These are phyloP conservation scores for Vachellia collinsii DNA, from an alignment of 306 rosid genomes.

Conservation along the genomic window DNA sequence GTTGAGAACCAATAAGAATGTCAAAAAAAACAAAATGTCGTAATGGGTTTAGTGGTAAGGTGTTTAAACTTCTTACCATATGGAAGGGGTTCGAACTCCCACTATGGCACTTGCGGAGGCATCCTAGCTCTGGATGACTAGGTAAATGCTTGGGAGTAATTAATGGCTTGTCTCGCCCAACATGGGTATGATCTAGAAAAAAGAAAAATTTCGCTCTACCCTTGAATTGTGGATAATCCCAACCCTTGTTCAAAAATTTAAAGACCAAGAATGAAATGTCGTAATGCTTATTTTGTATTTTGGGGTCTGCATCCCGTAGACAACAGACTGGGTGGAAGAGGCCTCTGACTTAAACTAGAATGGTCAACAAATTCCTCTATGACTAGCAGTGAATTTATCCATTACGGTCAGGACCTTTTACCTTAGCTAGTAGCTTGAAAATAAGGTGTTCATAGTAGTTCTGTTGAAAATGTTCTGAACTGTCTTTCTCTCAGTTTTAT, in stretches of 20 bases:
- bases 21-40: not conserved
- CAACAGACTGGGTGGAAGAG: not conserved
- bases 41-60: too few species aligned
- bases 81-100: too few species aligned
- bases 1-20: not conserved
- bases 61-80: too few species aligned
- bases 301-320: not conserved
- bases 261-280: not conserved
- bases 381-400: not conserved
- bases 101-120: too few species aligned
- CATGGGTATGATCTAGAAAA: too few species aligned
- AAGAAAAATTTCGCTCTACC: too few species aligned
- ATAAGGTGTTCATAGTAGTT: not conserved
- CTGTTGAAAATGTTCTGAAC: not conserved
- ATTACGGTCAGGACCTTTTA: not conserved
- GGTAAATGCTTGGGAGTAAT: too few species aligned
- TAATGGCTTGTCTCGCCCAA: too few species aligned
- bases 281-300: not conserved
- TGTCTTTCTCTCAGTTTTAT: not conserved
- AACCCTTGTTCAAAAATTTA: too few species aligned
- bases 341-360: not conserved
- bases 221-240: too few species aligned
- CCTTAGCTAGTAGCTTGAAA: slow-evolving; percentile 3
- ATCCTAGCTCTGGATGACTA: too few species aligned
- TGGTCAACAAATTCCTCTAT: not conserved